Percentiles rank a stretch among this genome's conserved stretches.
Evolutionary conservation across 169 alveolate species (phyloP).

Genomic region (Fabrea salina): DNA sequence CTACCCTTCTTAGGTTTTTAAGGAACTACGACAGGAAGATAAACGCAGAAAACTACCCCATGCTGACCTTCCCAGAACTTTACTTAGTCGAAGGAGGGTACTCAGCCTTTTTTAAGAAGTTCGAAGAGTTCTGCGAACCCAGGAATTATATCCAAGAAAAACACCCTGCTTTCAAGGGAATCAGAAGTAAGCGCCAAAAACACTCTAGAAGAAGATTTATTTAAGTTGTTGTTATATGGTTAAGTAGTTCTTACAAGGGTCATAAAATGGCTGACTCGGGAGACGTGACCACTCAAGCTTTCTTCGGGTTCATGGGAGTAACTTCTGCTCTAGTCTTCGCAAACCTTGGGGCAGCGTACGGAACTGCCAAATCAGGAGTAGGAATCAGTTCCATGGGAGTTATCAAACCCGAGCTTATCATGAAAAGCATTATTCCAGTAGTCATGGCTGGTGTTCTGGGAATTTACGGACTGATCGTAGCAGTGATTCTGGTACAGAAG

Average conservation of each 20-base stretch:
- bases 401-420: conserved; percentile 98
- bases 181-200: not conserved
- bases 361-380: conserved; percentile 98
- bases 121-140: conserved; percentile 25
- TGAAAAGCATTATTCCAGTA: conserved; percentile 98
- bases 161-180: not conserved
- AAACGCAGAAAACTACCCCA: conserved; percentile 27
- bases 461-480: conserved; percentile 95
- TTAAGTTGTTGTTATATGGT: not conserved
- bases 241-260: too few relatives aligned
- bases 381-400: conserved; percentile 99
- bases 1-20: not conserved
- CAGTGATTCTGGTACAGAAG: conserved; percentile 73
- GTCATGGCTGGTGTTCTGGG: conserved; percentile 99
- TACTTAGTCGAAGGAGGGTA: conserved; percentile 38
- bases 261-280: not conserved
- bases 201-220: not conserved
- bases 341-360: conserved; percentile 99
- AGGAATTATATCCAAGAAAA: not conserved
- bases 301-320: conserved; percentile 99
- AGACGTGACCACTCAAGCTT: conserved; percentile 40
- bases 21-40: conserved; percentile 28
- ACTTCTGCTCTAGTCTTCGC: conserved; percentile 93
- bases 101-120: conserved; percentile 12
- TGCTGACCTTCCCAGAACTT: conserved; percentile 19